Base-by-base conservation (phyloP, 2,329 filamentous ascomycete genomes). In the Tolypocladium inflatum region DNA sequence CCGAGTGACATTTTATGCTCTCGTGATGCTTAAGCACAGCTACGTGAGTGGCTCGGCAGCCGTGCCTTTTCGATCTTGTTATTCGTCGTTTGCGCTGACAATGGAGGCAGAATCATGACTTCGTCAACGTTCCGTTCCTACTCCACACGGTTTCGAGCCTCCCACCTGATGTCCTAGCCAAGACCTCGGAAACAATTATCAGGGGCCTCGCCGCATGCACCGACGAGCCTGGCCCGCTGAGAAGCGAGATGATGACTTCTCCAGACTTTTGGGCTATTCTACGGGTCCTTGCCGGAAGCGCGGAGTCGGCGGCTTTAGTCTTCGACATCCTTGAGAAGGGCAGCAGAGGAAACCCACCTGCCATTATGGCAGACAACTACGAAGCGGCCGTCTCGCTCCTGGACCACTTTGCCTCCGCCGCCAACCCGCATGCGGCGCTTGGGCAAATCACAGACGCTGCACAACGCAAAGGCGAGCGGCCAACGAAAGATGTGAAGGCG, bases 261-360 rank as follows among this genome's bases (percentile, higher is more conserved):
- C 94, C 94, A 0, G 94, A 99, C 68, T 97, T 99, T 72, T 99
- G 94, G 94, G 88, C 88, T 6, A 89, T 97, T 17, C 78, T 99
- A 56, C 87, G 91, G 61, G 83, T 85, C 38, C 77, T 99, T 21
- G 85, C 90, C 53, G 78, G 80, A 30, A 82, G 87, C 61, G 75
- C 84, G 3, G 86, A 90, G 56, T 87, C 88, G 33, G 89, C 91
- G 2, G 80, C 86, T 0, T 80, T 87, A 19, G 91, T 96, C 0
- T 97, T 97, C 70, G 85, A 88, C 57, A 89, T 97, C n/a, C 79
- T 97, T 0, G 88, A 94, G 67, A 85, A 83, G 57, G 85, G 92
- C 33, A 85, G 91, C 2, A 82, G 81, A 15, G 88, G 87, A 17
- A 80, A 84, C n/a, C 87, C 87, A 21, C 86, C 89, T 17, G 89